Evolutionary conservation across 805 yeast genomes (phyloP), one percentile per base, ranked within the genome.

Genomic region (Zygosaccharomyces gambellarensis): DNA sequence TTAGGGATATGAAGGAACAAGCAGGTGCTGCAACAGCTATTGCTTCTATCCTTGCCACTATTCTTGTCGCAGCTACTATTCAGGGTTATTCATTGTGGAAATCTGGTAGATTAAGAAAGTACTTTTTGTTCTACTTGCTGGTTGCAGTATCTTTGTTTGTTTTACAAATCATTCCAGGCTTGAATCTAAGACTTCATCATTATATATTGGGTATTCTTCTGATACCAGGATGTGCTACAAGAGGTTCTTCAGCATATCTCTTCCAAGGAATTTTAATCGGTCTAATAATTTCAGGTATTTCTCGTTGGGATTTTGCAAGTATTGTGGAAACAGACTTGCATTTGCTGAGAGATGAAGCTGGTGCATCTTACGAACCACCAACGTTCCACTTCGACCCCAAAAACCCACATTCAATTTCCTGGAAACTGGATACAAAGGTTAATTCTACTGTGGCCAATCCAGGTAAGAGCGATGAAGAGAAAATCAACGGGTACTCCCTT

Each of bases 251-350:
- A 0, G 90, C 90, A 0, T 72, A 85, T 56, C 58, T 85, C 7
- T 85, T 87, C 61, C 97, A 90, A 63, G 98, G 97, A 2, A 77
- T 92, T 0, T 70, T 92, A 22, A 64, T 88, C 0, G 99, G 97
- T 0, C 71, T 92, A 40, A 75, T 86, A 44, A 73, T 90, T 5
- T 85, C 90, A 21, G 99, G 99, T 0, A 81, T 88, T 1, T 80
- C 95, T 0, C 73, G 95, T 48, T 92, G 99, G 99, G 97, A 94
- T 48, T 82, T 86, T 60, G 97, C 95, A 2, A 82, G 96, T 11
- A 81, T 92, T 49, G 81, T 87, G 1, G 97, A 92, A 61, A 87
- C 96, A 0, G 77, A 77, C 23, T 69, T 74, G 4, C 76, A 87
- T 2, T 65, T 90, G 39, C 64, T 81, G 48, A 73, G 97, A 56